A percentile compares a stretch with the other conserved stretches of the same genome.
Conservation (phyloP, 1,284 basidiomycete genomes). For the Paramarasmius palmivorus region DNA sequence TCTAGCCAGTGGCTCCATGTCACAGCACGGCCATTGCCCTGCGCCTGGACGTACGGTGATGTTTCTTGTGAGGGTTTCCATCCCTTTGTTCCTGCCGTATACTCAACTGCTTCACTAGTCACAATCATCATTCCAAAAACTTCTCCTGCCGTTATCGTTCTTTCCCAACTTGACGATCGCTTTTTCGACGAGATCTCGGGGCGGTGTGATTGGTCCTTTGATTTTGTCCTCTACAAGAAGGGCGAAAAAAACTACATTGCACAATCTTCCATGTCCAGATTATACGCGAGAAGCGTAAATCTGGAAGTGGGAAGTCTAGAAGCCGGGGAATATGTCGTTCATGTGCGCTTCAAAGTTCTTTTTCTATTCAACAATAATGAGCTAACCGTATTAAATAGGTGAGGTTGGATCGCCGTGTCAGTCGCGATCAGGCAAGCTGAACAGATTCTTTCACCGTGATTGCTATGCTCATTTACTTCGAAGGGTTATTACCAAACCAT, state of each 20-base stretch:
- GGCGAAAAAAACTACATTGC: conserved; percentile 25
- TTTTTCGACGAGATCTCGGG: conserved; percentile 29
- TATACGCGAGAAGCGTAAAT: conserved; percentile 26
- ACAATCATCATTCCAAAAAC: conserved; percentile 26
- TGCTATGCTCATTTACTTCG: background rate
- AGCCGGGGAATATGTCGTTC: conserved; percentile 25
- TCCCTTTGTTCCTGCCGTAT: background rate
- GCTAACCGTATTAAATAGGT: background rate
- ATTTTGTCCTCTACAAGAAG: conserved; percentile 27
- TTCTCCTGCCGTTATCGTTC: conserved; percentile 25
- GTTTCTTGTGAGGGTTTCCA: conserved; percentile 51
- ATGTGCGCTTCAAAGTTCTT: conserved; percentile 5
- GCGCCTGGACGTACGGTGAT: conserved; percentile 49
- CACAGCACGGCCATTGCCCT: conserved; percentile 32
- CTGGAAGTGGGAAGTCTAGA: conserved; percentile 27
- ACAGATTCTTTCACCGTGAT: background rate
- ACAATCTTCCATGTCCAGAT: conserved; percentile 26
- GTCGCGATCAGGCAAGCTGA: conserved; percentile 3
- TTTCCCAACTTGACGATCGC: conserved; percentile 25
- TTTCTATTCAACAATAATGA: background rate
- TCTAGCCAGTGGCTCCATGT: conserved; percentile 51
- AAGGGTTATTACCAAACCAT: conserved; percentile 7
- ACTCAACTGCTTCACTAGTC: conserved; percentile 25
- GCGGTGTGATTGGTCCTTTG: conserved; percentile 26
- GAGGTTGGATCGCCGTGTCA: conserved; percentile 10